These are phyloP conservation scores for Fistulifera solaris DNA, from an alignment of 108 stramenopile genomes.

Conservation along the genomic window DNA sequence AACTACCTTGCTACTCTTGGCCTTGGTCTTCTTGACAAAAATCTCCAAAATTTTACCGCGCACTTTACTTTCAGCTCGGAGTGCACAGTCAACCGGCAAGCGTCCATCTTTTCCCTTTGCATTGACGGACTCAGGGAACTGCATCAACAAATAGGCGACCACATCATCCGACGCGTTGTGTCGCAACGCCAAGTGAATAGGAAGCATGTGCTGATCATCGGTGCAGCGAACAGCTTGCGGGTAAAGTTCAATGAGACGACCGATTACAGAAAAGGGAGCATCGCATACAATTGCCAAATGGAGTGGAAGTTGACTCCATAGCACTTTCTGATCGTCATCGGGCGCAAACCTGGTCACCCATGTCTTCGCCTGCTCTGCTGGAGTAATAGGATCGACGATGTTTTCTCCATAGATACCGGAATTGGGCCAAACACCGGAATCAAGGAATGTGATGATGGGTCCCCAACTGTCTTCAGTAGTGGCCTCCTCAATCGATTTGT, in stretches of 20 bases:
- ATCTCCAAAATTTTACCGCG: constrained; percentile 4
- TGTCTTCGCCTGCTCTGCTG: constrained; percentile 44
- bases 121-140: constrained; percentile 46
- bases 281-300: constrained; percentile 45
- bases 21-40: constrained; percentile 8
- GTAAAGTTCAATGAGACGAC: constrained; percentile 25
- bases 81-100: constrained; percentile 14
- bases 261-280: constrained; percentile 27
- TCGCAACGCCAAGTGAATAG: constrained; percentile 41
- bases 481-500: constrained; percentile 47
- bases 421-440: constrained; percentile 24
- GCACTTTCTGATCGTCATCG: constrained; percentile 16
- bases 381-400: constrained; percentile 19
- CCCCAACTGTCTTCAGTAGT: constrained; percentile 31
- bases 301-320: constrained; percentile 45
- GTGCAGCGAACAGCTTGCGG: constrained; percentile 34
- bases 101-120: constrained; percentile 35
- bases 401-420: background rate
- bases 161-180: constrained; percentile 25
- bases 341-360: constrained; percentile 64
- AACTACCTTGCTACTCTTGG: constrained; percentile 2
- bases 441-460: constrained; percentile 23
- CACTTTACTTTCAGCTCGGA: background rate
- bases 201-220: constrained; percentile 46
- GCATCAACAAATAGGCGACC: constrained; percentile 38